Evolutionary conservation across 371 early-diverging fungal genomes (phyloP), one percentile per base, ranked within the genome.

Genomic region (Blakeslea trispora): DNA sequence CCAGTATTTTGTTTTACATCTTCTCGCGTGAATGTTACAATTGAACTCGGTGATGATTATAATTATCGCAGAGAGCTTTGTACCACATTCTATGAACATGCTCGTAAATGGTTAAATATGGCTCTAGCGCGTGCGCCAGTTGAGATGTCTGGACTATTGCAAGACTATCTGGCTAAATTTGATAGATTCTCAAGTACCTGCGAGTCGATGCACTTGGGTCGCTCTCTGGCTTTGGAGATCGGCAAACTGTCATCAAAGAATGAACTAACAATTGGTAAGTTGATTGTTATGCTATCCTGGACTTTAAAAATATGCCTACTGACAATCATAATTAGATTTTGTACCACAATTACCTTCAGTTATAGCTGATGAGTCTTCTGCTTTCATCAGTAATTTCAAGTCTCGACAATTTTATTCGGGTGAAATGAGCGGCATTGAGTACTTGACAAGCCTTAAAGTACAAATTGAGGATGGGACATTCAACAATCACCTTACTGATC

Each of bases 1-100:
- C 91, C 93, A 7, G 75, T 79, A 1, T 92, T 88, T 71, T 81
- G 81, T 41, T 92, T 90, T 59, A 85, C 84, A 0, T 90, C 91
- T 1, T 23, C 61, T 10, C 76, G 81, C 32, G 77, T 87, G n/a
- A 74, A 70, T 21, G 81, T 92, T 10, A 88, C 89, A 18, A 71
- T 92, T 51, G 83, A 88, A 61, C 55, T 92, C 23, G 89, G 91
- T 2, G 93, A 92, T 64, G 85, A 89, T 0, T 87, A 86, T 53
- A 62, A 71, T 14, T 92, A 92, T 60, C 90, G 93, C 45, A 81
- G 82, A 49, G 83, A 86, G 19, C 57, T 92, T 19, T 82, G 87
- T 21, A 68, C 82, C 10, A 78, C 71, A 40, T 74, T 91, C 43
- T 81, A 83, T 1, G 85, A 84, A 24, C 69, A 81, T 41, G 85